These are phyloP conservation scores for Cucumis hystrix DNA, from an alignment of 306 rosid species.

Conservation along the genomic window DNA sequence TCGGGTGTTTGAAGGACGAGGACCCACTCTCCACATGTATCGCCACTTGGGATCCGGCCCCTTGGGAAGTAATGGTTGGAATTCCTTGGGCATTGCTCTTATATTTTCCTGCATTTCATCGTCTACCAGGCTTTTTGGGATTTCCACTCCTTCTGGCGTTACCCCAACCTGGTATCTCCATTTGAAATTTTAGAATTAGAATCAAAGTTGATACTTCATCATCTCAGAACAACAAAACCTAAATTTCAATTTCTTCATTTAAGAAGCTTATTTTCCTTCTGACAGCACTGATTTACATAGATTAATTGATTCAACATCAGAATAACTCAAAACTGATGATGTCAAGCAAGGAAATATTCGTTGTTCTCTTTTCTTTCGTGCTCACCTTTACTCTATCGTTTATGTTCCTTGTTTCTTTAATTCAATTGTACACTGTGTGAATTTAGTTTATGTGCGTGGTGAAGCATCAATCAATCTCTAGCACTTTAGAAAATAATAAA, in stretches of 20 bases:
- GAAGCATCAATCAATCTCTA: neutral
- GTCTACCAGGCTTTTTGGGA: slow-evolving; percentile 85
- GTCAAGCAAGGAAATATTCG: neutral
- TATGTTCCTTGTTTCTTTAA: neutral
- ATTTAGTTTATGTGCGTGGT: neutral
- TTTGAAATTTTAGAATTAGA: neutral
- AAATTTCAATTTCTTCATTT: neutral
- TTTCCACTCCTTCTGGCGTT: slow-evolving; percentile 85
- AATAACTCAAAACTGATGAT: neutral
- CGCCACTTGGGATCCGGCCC: slow-evolving; percentile 95
- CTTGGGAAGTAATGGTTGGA: slow-evolving; percentile 44
- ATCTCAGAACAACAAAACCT: neutral
- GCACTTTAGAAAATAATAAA: neutral
- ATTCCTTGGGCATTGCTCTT: slow-evolving; percentile 54
- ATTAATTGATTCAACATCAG: neutral
- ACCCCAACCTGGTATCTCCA: slow-evolving; percentile 65
- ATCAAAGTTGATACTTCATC: neutral
- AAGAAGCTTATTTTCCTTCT: neutral
- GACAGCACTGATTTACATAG: too few relatives aligned
- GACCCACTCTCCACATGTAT: slow-evolving; percentile 92
- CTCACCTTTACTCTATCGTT: neutral
- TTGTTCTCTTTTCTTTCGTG: neutral
- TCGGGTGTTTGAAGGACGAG: slow-evolving; percentile 60
- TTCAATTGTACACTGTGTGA: neutral
- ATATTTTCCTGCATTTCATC: slow-evolving; percentile 70